Percentiles rank a stretch among this genome's conserved stretches.
Conservation (phyloP, 192 early-diverging fungal genomes). For the Podila horticola region DNA sequence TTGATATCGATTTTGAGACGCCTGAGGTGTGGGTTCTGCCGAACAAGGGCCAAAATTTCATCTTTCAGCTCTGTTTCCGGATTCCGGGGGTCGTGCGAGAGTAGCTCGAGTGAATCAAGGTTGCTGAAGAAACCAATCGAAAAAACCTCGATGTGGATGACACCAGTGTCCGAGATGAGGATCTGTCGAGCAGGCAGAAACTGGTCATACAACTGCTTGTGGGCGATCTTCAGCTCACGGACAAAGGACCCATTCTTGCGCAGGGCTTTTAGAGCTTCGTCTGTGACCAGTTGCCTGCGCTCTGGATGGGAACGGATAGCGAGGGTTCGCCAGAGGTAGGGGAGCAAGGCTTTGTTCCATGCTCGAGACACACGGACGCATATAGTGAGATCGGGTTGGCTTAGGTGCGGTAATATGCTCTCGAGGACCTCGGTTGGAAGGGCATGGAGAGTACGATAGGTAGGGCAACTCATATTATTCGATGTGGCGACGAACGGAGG, state of each 20-base stretch:
- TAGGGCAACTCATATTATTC: not conserved
- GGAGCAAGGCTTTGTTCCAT: not conserved
- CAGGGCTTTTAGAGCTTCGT: not conserved
- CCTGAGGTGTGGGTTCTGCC: conserved; percentile 1
- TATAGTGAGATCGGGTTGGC: not conserved
- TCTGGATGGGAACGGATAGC: not conserved
- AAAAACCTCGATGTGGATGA: not conserved
- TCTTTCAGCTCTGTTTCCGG: too few species aligned
- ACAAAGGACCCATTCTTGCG: not conserved
- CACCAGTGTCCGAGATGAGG: not conserved
- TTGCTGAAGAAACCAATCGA: not conserved
- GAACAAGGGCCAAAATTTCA: not conserved
- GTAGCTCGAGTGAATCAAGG: not conserved
- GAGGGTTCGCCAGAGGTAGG: conserved; percentile 4
- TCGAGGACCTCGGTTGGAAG: conserved; percentile 10
- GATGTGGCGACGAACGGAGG: too few species aligned
- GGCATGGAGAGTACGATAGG: not conserved
- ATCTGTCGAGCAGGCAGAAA: not conserved
- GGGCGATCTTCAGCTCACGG: too few species aligned
- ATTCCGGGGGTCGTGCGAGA: too few species aligned
- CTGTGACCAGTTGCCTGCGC: not conserved
- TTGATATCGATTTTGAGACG: not conserved
- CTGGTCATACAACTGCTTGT: not conserved
- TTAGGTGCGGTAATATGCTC: not conserved
- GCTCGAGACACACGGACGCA: not conserved